Evolutionary conservation across 2,329 filamentous ascomycete species (phyloP).

Genomic region (Xylariaceae sp.): DNA sequence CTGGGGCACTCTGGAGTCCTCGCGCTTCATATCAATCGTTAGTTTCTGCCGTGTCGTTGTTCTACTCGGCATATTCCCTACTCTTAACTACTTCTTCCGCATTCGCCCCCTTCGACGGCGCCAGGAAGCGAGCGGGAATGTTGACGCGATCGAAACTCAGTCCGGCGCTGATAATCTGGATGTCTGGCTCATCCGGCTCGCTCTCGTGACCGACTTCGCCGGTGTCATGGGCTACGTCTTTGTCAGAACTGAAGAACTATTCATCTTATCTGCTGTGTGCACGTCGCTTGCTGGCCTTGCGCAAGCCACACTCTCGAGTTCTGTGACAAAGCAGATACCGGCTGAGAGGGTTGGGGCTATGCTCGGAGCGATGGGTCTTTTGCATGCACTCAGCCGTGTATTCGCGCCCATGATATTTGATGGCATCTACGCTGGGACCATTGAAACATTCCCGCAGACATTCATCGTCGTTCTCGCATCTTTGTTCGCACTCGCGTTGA

Average conservation of each 20-base stretch:
- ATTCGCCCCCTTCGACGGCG: slow-evolving; percentile 44
- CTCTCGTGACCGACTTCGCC: slow-evolving; percentile 70
- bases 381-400: slow-evolving; percentile 79
- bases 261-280: slow-evolving; percentile 67
- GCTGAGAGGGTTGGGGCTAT: slow-evolving; percentile 77
- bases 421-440: slow-evolving; percentile 77
- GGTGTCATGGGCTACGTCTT: slow-evolving; percentile 74
- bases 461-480: slow-evolving; percentile 72
- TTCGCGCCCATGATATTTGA: slow-evolving; percentile 81
- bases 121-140: slow-evolving; percentile 36
- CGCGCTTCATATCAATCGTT: slow-evolving; percentile 74
- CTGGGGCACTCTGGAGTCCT: slow-evolving; percentile 79
- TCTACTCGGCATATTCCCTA: slow-evolving; percentile 70
- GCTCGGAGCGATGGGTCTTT: slow-evolving; percentile 80
- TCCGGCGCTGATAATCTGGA: slow-evolving; percentile 75
- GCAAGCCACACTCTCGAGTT: slow-evolving; percentile 76
- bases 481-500: slow-evolving; percentile 63
- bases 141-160: slow-evolving; percentile 45
- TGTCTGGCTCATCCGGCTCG: slow-evolving; percentile 68
- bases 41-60: slow-evolving; percentile 72
- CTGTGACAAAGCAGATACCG: slow-evolving; percentile 87
- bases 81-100: slow-evolving; percentile 73
- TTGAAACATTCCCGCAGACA: slow-evolving; percentile 72
- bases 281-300: slow-evolving; percentile 80
- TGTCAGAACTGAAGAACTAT: slow-evolving; percentile 56